Conservation (phyloP, 306 rosid genomes). For the Argentina anserina region DNA sequence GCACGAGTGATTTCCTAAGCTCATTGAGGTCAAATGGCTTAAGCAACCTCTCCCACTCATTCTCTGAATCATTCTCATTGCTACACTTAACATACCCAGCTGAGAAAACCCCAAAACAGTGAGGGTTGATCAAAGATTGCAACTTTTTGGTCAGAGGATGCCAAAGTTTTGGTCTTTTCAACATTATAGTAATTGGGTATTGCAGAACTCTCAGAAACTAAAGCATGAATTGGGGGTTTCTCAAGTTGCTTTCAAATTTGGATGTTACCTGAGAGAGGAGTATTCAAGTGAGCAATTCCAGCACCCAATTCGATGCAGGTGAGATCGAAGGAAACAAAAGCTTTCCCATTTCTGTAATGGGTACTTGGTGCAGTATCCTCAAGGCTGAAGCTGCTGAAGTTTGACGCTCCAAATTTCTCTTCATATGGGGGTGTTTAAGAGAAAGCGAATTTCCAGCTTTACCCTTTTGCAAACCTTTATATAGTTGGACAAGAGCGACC, state of each 20-base stretch:
- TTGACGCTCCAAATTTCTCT: too few relatives aligned
- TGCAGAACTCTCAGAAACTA: not conserved
- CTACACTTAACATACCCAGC: slow-evolving; percentile 27
- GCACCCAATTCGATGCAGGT: not conserved
- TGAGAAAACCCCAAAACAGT: slow-evolving; percentile 37
- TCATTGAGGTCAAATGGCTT: slow-evolving; percentile 75
- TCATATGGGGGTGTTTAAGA: too few relatives aligned
- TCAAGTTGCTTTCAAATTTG: not conserved
- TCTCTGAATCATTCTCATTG: slow-evolving; percentile 35
- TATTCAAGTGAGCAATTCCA: not conserved
- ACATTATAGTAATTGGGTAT: slow-evolving; percentile 32
- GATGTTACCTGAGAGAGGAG: not conserved
- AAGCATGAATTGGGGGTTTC: not conserved
- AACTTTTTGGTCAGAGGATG: slow-evolving; percentile 26
- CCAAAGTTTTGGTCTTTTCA: slow-evolving; percentile 32
- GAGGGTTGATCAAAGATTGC: slow-evolving; percentile 34
- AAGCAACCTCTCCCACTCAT: slow-evolving; percentile 78
- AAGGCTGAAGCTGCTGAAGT: too few relatives aligned
- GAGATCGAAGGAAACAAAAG: not conserved
- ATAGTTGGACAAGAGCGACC: too few relatives aligned
- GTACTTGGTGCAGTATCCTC: not conserved
- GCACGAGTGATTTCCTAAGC: slow-evolving; percentile 51
- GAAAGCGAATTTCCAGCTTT: too few relatives aligned
- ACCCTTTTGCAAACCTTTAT: slow-evolving; percentile 4
- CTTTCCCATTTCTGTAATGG: not conserved